Conservation (phyloP, 2,329 filamentous ascomycete genomes). For the Exserohilum turcica region DNA sequence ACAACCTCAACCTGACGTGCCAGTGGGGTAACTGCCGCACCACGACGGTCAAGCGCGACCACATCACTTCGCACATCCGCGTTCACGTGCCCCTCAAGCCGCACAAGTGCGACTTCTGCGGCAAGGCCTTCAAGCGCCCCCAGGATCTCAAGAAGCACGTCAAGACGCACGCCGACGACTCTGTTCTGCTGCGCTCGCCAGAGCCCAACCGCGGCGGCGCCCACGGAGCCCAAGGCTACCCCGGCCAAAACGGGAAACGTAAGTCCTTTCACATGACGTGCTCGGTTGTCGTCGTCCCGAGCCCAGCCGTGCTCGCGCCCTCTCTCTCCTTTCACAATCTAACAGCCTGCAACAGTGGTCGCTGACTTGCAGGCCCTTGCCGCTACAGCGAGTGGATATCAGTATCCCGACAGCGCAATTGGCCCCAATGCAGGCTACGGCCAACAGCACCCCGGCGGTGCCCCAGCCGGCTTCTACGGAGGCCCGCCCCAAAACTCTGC, state of each 20-base stretch:
- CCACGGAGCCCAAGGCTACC: slow-evolving; percentile 44
- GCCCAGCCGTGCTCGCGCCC: too few relatives aligned
- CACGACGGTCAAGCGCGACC: slow-evolving; percentile 96
- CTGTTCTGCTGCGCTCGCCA: slow-evolving; percentile 71
- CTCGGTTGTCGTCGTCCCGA: too few relatives aligned
- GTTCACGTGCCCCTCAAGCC: slow-evolving; percentile 99
- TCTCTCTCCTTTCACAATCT: slow-evolving; percentile 38
- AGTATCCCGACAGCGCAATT: slow-evolving; percentile 52
- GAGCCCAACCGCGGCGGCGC: slow-evolving; percentile 59
- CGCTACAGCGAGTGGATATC: slow-evolving; percentile 55
- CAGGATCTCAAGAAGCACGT: slow-evolving; percentile 99
- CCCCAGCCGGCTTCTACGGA: slow-evolving; percentile 58
- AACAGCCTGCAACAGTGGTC: slow-evolving; percentile 47
- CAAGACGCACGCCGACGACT: slow-evolving; percentile 97
- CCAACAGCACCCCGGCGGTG: slow-evolving; percentile 59
- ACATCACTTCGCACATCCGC: slow-evolving; percentile 98
- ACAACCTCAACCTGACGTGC: slow-evolving; percentile 96
- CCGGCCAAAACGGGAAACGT: slow-evolving; percentile 48
- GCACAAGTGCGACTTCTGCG: slow-evolving; percentile 98
- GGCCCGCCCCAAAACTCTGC: slow-evolving; percentile 59
- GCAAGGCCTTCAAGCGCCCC: slow-evolving; percentile 98
- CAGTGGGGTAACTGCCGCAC: slow-evolving; percentile 96
- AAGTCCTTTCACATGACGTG: slow-evolving; percentile 29
- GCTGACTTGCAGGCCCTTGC: slow-evolving; percentile 56
- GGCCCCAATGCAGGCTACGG: slow-evolving; percentile 45